A percentile compares a stretch with the other conserved stretches of the same genome.
These are phyloP conservation scores for Acrodontium crateriforme DNA, from an alignment of 2,329 filamentous ascomycete genomes.

Conservation along the genomic window DNA sequence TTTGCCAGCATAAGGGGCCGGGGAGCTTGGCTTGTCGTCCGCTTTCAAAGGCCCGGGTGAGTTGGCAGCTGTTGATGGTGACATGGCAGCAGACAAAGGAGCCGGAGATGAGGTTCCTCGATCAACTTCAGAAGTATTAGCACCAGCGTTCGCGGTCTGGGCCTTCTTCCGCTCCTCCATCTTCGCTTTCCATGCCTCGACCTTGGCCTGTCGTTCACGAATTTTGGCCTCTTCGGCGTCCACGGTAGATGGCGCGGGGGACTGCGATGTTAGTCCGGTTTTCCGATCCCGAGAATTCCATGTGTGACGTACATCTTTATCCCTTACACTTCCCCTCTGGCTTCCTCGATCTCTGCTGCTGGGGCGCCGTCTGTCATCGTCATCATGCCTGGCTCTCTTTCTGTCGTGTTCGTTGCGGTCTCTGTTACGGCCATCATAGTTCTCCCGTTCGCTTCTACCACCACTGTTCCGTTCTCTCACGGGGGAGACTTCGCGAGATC, in stretches of 20 bases:
- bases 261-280: too few species aligned
- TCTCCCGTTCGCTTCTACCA: conserved; percentile 5
- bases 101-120: conserved; percentile 15
- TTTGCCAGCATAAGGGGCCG: conserved; percentile 56
- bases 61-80: conserved; percentile 9
- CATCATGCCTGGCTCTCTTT: conserved; percentile 9
- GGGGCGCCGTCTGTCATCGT: conserved; percentile 11
- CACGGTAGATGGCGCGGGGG: conserved; percentile 3
- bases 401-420: conserved; percentile 11
- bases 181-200: conserved; percentile 88
- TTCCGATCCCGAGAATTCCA: too few species aligned
- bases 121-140: conserved; percentile 2
- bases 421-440: conserved; percentile 7
- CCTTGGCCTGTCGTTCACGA: conserved; percentile 57
- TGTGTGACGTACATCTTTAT: background rate
- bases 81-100: conserved; percentile 19
- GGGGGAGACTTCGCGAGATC: conserved; percentile 8
- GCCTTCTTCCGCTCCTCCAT: conserved; percentile 55
- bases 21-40: conserved; percentile 28
- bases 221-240: conserved; percentile 40
- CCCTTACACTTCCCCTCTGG: background rate
- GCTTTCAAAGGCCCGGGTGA: conserved; percentile 3
- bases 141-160: conserved; percentile 49
- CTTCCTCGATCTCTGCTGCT: conserved; percentile 48
- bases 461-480: conserved; percentile 10